Conservation (phyloP, 2,329 filamentous ascomycete species). For the Cladosporium colombiae region DNA sequence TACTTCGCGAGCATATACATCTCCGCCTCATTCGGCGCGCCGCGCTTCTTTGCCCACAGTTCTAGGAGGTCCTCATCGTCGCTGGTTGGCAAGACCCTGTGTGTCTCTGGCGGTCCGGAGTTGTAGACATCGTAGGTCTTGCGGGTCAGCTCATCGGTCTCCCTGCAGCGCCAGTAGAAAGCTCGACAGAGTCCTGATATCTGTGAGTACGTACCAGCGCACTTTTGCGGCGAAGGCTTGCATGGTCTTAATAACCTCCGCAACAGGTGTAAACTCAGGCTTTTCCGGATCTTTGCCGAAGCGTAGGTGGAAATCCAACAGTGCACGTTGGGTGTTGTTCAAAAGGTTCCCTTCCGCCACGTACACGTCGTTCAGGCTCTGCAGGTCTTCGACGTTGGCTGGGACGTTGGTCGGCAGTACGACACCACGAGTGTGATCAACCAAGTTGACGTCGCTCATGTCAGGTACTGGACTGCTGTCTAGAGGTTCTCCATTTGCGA, state of each 20-base stretch:
- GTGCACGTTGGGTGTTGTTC: neutral
- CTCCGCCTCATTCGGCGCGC: conserved; percentile 22
- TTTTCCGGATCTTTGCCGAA: neutral
- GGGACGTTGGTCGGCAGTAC: neutral
- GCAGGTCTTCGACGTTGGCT: neutral
- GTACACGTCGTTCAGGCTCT: neutral
- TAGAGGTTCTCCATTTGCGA: neutral
- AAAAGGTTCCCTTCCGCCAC: neutral
- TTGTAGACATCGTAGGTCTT: neutral
- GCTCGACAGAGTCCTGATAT: no score
- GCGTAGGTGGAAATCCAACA: neutral
- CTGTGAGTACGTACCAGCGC: neutral
- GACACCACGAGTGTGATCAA: neutral
- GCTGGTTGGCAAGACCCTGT: neutral
- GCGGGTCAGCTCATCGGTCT: conserved; percentile 1
- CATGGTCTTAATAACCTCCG: neutral
- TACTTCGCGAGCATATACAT: conserved; percentile 21
- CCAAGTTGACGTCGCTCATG: neutral
- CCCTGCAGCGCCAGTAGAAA: neutral
- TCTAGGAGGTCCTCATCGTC: conserved; percentile 22
- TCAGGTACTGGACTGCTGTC: neutral
- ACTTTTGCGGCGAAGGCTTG: neutral
- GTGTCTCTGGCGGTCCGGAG: neutral
- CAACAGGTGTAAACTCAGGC: neutral
- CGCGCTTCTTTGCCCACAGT: conserved; percentile 20